Percentiles rank a stretch among this genome's conserved stretches.
Evolutionary conservation across 2,329 filamentous ascomycete genomes (phyloP).

Genomic region (Tolypocladium tundrense): DNA sequence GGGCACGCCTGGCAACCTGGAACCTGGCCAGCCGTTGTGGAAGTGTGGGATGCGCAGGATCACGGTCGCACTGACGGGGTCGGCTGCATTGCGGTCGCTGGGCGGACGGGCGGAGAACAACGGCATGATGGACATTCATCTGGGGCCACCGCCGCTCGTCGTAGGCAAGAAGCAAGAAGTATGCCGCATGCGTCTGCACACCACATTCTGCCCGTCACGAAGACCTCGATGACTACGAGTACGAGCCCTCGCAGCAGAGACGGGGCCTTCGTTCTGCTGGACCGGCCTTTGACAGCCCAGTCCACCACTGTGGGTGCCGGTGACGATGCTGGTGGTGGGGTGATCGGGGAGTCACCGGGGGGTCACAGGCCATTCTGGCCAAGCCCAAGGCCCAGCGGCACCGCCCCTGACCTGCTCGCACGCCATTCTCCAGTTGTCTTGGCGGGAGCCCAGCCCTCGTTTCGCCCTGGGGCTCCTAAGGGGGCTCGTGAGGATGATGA

Average conservation of each 20-base stretch:
- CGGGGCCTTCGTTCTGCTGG: background rate
- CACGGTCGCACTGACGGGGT: background rate
- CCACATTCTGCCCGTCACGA: background rate
- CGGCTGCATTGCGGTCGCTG: background rate
- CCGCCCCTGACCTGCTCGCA: background rate
- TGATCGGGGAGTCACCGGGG: background rate
- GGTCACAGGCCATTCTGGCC: background rate
- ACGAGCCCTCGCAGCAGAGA: background rate
- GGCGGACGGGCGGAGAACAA: background rate
- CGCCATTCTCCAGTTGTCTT: constrained; percentile 1
- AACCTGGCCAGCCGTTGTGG: background rate
- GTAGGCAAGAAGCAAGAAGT: background rate
- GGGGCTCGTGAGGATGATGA: background rate
- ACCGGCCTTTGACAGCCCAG: background rate
- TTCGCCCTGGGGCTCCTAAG: background rate
- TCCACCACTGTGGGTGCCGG: background rate
- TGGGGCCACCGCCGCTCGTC: background rate
- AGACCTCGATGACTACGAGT: background rate
- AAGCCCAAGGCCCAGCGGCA: background rate
- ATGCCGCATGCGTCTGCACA: background rate
- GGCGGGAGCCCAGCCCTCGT: background rate
- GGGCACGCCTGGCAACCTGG: background rate
- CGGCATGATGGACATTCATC: background rate
- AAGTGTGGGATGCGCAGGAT: background rate
- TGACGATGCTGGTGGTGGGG: background rate